These are phyloP conservation scores for Lanmaoa pseudosensibilis DNA, from an alignment of 768 basidiomycete genomes.

Conservation along the genomic window DNA sequence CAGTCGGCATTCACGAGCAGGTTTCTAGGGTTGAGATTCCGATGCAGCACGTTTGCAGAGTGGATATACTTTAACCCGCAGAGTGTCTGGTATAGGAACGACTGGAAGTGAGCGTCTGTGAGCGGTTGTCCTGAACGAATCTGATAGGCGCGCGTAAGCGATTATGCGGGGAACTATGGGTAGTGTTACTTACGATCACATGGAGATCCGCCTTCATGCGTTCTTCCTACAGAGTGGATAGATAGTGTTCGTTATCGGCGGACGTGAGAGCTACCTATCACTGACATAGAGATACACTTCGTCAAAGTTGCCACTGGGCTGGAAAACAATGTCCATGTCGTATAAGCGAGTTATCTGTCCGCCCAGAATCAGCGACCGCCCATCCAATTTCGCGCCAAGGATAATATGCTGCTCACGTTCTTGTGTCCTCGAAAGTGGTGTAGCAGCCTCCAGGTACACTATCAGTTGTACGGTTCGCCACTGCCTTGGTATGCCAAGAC, in stretches of 20 bases:
- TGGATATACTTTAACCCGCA: conserved; percentile 99
- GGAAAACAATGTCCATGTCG: conserved; percentile 97
- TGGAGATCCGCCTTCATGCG: conserved; percentile 99
- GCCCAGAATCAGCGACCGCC: conserved; percentile 2
- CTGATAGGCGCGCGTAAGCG: conserved; percentile 36
- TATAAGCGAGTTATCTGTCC: conserved; percentile 91
- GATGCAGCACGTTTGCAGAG: conserved; percentile 95
- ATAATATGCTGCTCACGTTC: conserved; percentile 60
- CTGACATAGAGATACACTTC: conserved; percentile 92
- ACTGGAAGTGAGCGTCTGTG: conserved; percentile 91
- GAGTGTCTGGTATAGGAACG: conserved; percentile 97
- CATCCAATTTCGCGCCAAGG: background rate
- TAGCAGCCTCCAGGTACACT: conserved; percentile 56
- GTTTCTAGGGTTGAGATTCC: conserved; percentile 94
- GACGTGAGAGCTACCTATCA: conserved; percentile 11
- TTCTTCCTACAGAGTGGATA: conserved; percentile 68
- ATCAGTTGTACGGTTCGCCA: conserved; percentile 12
- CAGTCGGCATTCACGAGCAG: conserved; percentile 97
- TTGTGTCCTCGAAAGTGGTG: conserved; percentile 99
- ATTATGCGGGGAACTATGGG: background rate
- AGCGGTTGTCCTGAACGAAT: conserved; percentile 86
- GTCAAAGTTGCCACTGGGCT: conserved; percentile 88
- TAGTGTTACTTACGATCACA: conserved; percentile 71
- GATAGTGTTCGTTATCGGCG: background rate
- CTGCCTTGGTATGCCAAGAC: background rate